Evolutionary conservation across 1,284 basidiomycete species (phyloP), one percentile per base, ranked within the genome.

Genomic region (Schizophyllum amplum): DNA sequence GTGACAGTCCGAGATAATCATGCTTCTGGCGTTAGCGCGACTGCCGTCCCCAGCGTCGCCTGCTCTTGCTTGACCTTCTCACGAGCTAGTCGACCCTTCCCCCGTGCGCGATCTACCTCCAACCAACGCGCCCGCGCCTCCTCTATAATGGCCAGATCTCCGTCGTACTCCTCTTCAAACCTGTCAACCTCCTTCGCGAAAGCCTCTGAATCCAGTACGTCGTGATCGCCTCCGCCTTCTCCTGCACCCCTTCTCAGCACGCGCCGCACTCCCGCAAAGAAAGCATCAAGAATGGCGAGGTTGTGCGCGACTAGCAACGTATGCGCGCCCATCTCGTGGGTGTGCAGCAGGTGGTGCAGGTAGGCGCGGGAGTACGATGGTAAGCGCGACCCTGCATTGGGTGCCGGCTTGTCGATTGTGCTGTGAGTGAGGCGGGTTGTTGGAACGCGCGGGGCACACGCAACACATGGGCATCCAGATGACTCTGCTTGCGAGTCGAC

Each of bases 291-390:
- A 1, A 91, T 76, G 0, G 78, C 69, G 24, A 90, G 72, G 62
- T 92, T 93, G 67, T 93, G 91, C 70, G 83, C 75, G 9, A 76
- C 77, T 11, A 93, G 77, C 27, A 92, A 68, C 4, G 87, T 67
- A 63, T 92, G 87, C 1, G 88, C 84, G 0, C 84, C 83, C 90
- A 93, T 92, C 67, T 93, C 90, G 70, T 93, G 90, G 6, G 90
- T 91, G 55, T 87, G 84, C 48, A 92, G 72, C 11, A 93, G 79
- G 64, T 93, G 91, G 66, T 93, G 89, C 26, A 90, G 55, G 63
- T 92, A 92, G 1, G 87, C 85, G n/a, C 85, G 80, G 2, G 81
- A 84, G 64, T 76, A 79, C 0, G 80, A 73, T 2, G 71, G 69
- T 22, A 68, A 63, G n/a, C 25, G n/a, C 53, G 15, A 5, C 5